Percentiles rank a stretch among this genome's conserved stretches.
Conservation (phyloP, 179 eudicot genomes). For the Nepenthes alata region DNA sequence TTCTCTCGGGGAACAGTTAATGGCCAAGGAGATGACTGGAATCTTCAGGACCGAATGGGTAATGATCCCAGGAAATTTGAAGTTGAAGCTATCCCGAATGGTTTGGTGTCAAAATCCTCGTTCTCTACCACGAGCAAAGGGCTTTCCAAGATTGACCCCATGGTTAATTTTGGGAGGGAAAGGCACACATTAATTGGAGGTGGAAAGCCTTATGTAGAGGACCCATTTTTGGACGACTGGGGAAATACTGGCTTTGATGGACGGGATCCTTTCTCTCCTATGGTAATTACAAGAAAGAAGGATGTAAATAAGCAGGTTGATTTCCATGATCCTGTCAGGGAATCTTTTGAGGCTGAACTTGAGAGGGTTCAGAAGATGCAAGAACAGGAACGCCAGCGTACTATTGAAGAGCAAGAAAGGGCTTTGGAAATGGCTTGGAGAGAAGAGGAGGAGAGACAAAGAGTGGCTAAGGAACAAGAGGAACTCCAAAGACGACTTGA, state of each 20-base stretch:
- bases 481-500: conserved; percentile 54
- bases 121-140: conserved; percentile 36
- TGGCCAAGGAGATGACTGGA: conserved; percentile 31
- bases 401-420: conserved; percentile 82
- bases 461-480: conserved; percentile 72
- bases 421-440: conserved; percentile 72
- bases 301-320: conserved; percentile 50
- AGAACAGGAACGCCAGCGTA: conserved; percentile 74
- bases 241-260: conserved; percentile 49
- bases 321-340: conserved; percentile 85
- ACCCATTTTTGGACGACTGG: conserved; percentile 36
- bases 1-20: conserved; percentile 22
- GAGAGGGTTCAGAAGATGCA: conserved; percentile 95
- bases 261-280: conserved; percentile 59
- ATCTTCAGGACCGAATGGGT: conserved; percentile 22
- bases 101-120: conserved; percentile 31
- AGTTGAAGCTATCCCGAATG: conserved; percentile 28
- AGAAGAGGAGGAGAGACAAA: conserved; percentile 86
- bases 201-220: conserved; percentile 45
- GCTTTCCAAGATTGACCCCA: conserved; percentile 30
- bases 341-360: conserved; percentile 98
- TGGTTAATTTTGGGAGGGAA: conserved; percentile 39
- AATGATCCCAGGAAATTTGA: conserved; percentile 35
- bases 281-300: conserved; percentile 73
- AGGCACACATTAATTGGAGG: conserved; percentile 39